Base-by-base conservation (phyloP, 2,329 filamentous ascomycete species). In the Cylindrodendrum hubeiense region DNA sequence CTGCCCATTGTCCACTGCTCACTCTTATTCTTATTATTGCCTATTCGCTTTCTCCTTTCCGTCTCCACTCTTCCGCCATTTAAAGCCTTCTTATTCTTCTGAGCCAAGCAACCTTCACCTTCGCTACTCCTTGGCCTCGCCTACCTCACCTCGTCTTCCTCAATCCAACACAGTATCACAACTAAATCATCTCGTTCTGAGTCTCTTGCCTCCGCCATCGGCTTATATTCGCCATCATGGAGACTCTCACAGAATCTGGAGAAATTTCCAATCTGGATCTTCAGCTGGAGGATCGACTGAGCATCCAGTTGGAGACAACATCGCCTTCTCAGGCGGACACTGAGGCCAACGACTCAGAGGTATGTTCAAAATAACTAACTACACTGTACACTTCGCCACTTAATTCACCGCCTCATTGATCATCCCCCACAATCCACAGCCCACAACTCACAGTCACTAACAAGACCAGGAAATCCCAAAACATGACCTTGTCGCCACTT, bases 261-360 rank as follows among this genome's bases (percentile, higher is more conserved):
- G 17, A 26, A n/a, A 34, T 56, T 13, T 28, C 52, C 8, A 37
- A 22, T 15, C 15, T 63, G 30, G 21, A 50, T 33, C 52, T 57
- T 8, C 24, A 37, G 24, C 26, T 58, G 7, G 37, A 46, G 19
- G 37, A 33, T 43, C 47, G 41, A 19, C 22, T 41, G 19, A 44
- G 43, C 4, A 44, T 51, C 21, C 60, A 46, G 6, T 37, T 58
- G 28, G 47, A 58, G 21, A 33, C 53, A 28, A 26, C 30, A n/a
- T 26, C 44, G 15, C 37, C 33, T 19, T 13, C 15, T 41, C 19
- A 41, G 30, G 34, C 24, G 15, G 33, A 22, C 6, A 34, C 15
- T 4, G 8, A 47, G 1, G 33, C 47, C 33, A 30, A n/a, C 15
- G 39, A 47, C 15, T 19, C 12, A 22, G 22, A 58, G 47, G 60